Percentiles rank a stretch among this genome's conserved stretches.
phyloP scores from a whole-genome alignment of 192 early-diverging fungal species.

The Rhizophagus prolifer region DNA sequence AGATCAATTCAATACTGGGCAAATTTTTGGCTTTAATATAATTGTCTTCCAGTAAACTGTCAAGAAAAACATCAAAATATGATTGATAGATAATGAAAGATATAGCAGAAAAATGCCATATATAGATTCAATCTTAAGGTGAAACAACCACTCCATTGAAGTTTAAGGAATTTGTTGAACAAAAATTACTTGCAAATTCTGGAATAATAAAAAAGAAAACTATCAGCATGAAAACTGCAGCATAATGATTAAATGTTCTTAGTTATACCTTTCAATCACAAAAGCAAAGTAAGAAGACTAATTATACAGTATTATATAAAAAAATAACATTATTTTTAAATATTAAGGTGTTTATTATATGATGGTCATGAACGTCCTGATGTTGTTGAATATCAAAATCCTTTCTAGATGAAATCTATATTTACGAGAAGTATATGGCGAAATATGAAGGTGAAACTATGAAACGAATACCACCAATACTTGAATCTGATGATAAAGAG shows the following conservation, averaged over 20 bases:
- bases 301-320: too few relatives aligned
- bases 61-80: not conserved
- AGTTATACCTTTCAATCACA: too few relatives aligned
- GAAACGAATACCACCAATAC: not conserved
- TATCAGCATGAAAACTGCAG: too few relatives aligned
- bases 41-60: too few relatives aligned
- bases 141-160: not conserved
- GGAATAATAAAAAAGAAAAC: too few relatives aligned
- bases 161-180: not conserved
- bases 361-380: not conserved
- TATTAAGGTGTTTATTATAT: not conserved
- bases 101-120: not conserved
- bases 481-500: not conserved
- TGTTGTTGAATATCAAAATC: slow-evolving; percentile 9
- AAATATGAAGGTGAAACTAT: too few relatives aligned
- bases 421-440: not conserved
- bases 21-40: not conserved
- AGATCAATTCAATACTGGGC: too few relatives aligned
- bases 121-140: not conserved
- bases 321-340: too few relatives aligned
- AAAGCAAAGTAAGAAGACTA: not conserved
- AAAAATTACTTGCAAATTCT: too few relatives aligned
- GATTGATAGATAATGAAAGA: not conserved
- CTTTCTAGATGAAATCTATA: not conserved
- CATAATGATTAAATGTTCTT: too few relatives aligned